Evolutionary conservation across 768 basidiomycete genomes (phyloP).

Genomic region (Heimioporus sp.): DNA sequence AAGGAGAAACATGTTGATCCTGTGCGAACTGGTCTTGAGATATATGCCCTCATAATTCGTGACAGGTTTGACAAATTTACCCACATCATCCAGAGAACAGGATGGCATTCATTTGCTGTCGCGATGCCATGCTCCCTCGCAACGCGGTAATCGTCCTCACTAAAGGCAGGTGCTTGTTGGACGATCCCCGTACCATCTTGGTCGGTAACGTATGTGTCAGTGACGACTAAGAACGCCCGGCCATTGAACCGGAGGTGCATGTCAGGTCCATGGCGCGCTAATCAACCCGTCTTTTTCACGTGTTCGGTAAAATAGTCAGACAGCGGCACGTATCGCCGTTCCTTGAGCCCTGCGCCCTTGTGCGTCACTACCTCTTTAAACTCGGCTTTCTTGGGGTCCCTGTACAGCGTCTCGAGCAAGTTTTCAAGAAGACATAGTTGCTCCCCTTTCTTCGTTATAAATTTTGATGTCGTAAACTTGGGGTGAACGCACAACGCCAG

Average conservation of each 20-base stretch:
- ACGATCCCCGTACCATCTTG: constrained; percentile 97
- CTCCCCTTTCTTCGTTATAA: constrained; percentile 80
- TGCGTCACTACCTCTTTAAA: constrained; percentile 88
- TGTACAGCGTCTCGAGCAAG: constrained; percentile 85
- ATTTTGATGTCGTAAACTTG: constrained; percentile 94
- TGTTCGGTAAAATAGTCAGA: constrained; percentile 97
- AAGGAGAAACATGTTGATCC: background rate
- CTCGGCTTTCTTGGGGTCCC: constrained; percentile 96
- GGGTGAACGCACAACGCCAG: constrained; percentile 95
- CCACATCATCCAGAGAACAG: constrained; percentile 90
- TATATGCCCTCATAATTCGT: constrained; percentile 85
- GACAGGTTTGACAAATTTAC: constrained; percentile 85
- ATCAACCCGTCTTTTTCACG: constrained; percentile 41
- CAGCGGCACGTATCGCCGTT: constrained; percentile 91
- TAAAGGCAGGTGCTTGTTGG: constrained; percentile 97
- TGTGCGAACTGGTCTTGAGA: constrained; percentile 66
- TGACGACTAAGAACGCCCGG: constrained; percentile 84
- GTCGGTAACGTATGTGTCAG: constrained; percentile 91
- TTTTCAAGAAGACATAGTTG: constrained; percentile 93
- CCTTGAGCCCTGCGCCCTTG: constrained; percentile 90
- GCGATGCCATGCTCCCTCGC: constrained; percentile 82
- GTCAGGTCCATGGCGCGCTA: background rate
- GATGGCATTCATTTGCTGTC: constrained; percentile 91
- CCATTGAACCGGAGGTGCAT: constrained; percentile 70
- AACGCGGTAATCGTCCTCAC: constrained; percentile 97